Evolutionary conservation across 2,329 filamentous ascomycete genomes (phyloP), one percentile per base, ranked within the genome.

Genomic region (Cladorrhinum sp.): DNA sequence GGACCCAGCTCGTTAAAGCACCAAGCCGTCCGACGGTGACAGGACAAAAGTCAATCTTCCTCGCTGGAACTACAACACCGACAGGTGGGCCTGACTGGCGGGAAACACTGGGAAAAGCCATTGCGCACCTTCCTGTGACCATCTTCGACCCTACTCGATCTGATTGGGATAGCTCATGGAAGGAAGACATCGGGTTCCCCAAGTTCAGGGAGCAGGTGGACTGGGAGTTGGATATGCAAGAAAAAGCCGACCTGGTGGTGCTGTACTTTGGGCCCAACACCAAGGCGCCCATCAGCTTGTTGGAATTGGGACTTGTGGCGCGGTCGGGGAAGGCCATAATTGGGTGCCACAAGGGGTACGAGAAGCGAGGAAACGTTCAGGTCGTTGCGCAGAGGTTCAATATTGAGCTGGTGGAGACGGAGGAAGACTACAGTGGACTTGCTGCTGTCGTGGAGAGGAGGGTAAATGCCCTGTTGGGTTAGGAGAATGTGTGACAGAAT

Each of bases 151-250:
- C 86, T 0, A 74, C 79, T 8, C 79, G 85, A 1, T 60, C 73
- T 4, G 77, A 83, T 68, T 89, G 85, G 86, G 79, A 86, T 66
- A 67, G 70, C 8, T 77, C 72, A 1, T 85, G 82, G 78, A 72
- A 64, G 13, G 81, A 85, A 57, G 79, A 85, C 53, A 72, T 78
- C 18, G 70, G 73, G 0, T 79, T 79, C 60, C 62, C 64, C 2
- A 76, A 73, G 0, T 88, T 83, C 71, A 71, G 70, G 8, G 71
- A 79, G 41, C 86, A 89, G 69, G 78, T 85, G 0, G 71, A 78
- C 27, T 89, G 86, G 85, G 86, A 89, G 73, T 75, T 88, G 1
- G 75, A 79, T 16, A 83, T 78, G 70, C 80, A 85, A 64, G 79
- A 83, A 13, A 62, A 64, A 1, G 82, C 82, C 0, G 77, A 81